Base-by-base conservation (phyloP, 176 grass and related monocot genomes). In the Musa beccarii region DNA sequence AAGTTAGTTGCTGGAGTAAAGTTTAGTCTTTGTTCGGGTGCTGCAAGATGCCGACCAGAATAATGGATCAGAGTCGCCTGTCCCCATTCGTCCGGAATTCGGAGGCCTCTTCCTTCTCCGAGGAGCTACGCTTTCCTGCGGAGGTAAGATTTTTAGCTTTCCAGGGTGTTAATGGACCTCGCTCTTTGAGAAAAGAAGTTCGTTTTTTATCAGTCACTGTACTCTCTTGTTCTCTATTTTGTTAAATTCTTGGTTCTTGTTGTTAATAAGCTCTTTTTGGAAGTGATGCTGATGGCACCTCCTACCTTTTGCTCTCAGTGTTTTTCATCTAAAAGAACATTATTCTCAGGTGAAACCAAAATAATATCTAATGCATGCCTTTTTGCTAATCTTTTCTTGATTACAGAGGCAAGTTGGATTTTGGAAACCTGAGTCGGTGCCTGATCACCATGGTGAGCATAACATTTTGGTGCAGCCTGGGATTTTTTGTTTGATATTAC, bases 361-460 rank as follows among this genome's bases (percentile, higher is more conserved):
- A 17, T 62, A 68, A 26, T 52, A 14, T 10, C 15, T 12, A 16
- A 19, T 65, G 13, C 66, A 15, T 50, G 16, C 66, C 11, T 64
- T 25, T 77, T 53, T 22, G 16, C 74, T 49, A 22, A 28, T 25
- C 43, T 22, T 52, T 77, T 53, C 49, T 25, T 19, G 17, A 6
- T 65, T 80, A 67, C 78, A 96, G 93, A 90, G 77, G 73, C 89
- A 96, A 83, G 72, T 88, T 64, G 93, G 93, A 83, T 90, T 96
- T 79, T 88, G 85, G 90, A 96, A 90, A 81, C 74, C 74, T 0
- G 93, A 90, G 22, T 85, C 77, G 11, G 53, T 80, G 66, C 78
- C 86, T 19, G 84, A 90, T 86, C 85, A 80, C 75, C 71, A 61
- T 52, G 87, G 93, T 96, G 70, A 88, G 82, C 77, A 54, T 49